Evolutionary conservation across 768 basidiomycete genomes (phyloP).

Genomic region (Mycena rosella): DNA sequence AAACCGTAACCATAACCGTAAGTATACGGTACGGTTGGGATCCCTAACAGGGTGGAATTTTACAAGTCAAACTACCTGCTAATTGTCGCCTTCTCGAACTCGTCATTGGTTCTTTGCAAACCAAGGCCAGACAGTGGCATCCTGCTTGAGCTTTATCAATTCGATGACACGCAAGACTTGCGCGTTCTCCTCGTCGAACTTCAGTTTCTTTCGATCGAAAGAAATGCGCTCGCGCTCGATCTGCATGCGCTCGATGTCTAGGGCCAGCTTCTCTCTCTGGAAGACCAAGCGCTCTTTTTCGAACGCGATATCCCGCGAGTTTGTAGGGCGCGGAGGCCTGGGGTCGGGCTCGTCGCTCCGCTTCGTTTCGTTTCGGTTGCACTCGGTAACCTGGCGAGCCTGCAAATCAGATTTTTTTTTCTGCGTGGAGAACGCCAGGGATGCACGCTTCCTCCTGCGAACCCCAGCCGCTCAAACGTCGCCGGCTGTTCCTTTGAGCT

Average conservation of each 20-base stretch:
- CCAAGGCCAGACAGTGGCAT: background rate
- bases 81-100: background rate
- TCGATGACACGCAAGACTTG: background rate
- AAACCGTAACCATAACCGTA: no score
- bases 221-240: conserved; percentile 7
- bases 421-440: background rate
- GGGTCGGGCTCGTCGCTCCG: background rate
- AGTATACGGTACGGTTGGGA: no score
- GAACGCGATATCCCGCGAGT: background rate
- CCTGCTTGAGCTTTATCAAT: conserved; percentile 2
- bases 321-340: background rate
- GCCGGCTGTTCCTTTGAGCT: background rate
- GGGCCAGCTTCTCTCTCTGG: background rate
- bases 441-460: background rate
- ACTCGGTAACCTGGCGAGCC: background rate
- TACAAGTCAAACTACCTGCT: background rate
- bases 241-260: background rate
- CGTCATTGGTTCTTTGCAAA: conserved; percentile 7
- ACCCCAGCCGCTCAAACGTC: background rate
- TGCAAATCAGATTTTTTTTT: background rate
- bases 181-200: conserved; percentile 2
- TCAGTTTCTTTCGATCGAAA: conserved; percentile 7
- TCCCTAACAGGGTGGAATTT: no score
- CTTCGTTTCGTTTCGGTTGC: background rate
- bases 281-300: background rate